A percentile compares a stretch with the other conserved stretches of the same genome.
These are phyloP conservation scores for Gossypium thurberi DNA, from an alignment of 345 rosid genomes.

Conservation along the genomic window DNA sequence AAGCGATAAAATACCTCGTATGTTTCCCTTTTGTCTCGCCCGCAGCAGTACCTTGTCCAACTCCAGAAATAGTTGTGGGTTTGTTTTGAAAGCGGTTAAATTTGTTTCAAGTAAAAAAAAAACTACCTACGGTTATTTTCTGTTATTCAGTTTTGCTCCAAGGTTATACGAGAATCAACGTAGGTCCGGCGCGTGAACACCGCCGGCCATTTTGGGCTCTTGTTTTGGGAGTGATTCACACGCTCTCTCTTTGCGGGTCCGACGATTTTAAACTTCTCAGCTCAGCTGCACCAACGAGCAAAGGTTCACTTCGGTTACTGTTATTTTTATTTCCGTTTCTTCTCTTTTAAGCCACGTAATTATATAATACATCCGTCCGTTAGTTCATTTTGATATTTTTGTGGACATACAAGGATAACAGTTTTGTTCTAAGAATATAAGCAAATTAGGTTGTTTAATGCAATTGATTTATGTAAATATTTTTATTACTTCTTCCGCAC, in stretches of 20 bases:
- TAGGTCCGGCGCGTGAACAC: constrained; percentile 10
- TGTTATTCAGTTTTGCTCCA: constrained; percentile 2
- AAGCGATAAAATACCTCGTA: too few species aligned
- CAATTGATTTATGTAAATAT: too few species aligned
- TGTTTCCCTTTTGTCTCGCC: too few species aligned
- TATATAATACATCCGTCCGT: too few species aligned
- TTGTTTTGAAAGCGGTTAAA: constrained; percentile 36
- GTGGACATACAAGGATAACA: too few species aligned
- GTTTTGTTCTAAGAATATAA: not conserved
- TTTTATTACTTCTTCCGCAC: too few species aligned
- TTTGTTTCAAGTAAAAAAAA: constrained; percentile 15
- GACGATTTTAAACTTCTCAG: not conserved
- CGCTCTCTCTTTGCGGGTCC: not conserved
- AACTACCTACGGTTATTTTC: constrained; percentile 35
- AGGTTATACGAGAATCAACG: not conserved
- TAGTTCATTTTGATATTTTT: too few species aligned
- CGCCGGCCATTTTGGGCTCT: not conserved
- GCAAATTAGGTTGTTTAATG: not conserved
- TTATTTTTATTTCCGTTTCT: too few species aligned
- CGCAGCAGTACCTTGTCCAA: too few species aligned
- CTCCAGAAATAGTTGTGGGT: constrained; percentile 6
- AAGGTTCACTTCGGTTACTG: not conserved
- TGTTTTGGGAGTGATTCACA: not conserved
- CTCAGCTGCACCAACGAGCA: not conserved
- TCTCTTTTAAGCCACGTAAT: too few species aligned